Evolutionary conservation across 352 stramenopile genomes (phyloP).

Genomic region (Pseudoperonospora humuli): DNA sequence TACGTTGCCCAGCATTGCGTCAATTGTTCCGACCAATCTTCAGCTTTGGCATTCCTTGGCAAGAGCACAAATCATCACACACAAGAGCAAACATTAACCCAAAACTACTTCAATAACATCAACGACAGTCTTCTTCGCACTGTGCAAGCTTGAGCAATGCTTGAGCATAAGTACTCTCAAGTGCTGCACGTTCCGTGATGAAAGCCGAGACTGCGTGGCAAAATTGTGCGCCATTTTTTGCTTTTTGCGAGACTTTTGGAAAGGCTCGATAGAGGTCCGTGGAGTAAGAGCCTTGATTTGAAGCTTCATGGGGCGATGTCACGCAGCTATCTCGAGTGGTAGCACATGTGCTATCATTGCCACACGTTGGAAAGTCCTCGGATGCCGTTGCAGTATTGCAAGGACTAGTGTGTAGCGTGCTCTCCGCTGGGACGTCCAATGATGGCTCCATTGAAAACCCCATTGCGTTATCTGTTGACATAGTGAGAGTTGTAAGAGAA

Average conservation of each 20-base stretch:
- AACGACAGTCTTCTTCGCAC: conserved; percentile 17
- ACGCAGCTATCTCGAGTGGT: conserved; percentile 1
- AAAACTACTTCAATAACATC: background rate
- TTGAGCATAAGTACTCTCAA: conserved; percentile 59
- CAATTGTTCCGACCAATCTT: conserved; percentile 68
- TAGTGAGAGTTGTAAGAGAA: background rate
- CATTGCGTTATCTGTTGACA: conserved; percentile 7
- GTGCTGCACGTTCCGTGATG: conserved; percentile 44
- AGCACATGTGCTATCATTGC: conserved; percentile 7
- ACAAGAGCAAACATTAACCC: background rate
- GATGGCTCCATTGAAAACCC: conserved; percentile 10
- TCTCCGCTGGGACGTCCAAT: background rate
- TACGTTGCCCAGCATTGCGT: conserved; percentile 47
- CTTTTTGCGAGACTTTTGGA: conserved; percentile 59
- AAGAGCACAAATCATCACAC: background rate
- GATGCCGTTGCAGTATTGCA: background rate
- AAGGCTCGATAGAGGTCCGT: conserved; percentile 68
- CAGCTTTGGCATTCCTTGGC: conserved; percentile 37
- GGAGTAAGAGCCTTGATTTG: conserved; percentile 36
- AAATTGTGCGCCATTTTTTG: conserved; percentile 65
- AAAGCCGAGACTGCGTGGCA: conserved; percentile 64
- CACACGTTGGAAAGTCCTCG: background rate
- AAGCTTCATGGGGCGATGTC: conserved; percentile 3
- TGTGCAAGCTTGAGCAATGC: conserved; percentile 51
- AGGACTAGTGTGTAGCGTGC: conserved; percentile 5